A percentile compares a stretch with the other conserved stretches of the same genome.
phyloP scores from a whole-genome alignment of 345 rosid genomes.

The Arabidopsis suecica region DNA sequence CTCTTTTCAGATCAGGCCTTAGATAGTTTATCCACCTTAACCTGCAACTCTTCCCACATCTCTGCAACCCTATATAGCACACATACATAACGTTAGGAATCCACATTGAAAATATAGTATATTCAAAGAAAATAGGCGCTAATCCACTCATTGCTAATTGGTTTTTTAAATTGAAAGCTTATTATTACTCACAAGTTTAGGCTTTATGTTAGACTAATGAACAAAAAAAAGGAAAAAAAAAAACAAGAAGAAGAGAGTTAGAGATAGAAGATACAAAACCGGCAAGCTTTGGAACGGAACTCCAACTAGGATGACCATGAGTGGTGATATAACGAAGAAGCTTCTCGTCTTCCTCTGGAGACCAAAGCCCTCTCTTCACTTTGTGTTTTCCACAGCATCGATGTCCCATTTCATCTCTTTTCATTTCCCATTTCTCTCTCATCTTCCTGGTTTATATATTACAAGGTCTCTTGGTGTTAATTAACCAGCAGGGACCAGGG shows the following conservation, averaged over 20 bases:
- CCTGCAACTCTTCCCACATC: constrained; percentile 73
- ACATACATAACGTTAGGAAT: background rate
- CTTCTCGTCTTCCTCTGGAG: constrained; percentile 80
- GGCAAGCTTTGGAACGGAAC: constrained; percentile 78
- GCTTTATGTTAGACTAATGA: background rate
- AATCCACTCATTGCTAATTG: background rate
- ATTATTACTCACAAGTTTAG: background rate
- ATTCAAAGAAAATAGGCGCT: background rate
- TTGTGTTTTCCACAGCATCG: constrained; percentile 76
- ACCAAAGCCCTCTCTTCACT: constrained; percentile 80
- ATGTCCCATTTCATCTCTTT: constrained; percentile 61
- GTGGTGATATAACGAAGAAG: constrained; percentile 62
- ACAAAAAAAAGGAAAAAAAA: background rate
- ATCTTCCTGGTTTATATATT: constrained; percentile 36
- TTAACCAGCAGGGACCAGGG: constrained; percentile 12
- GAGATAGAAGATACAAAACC: constrained; percentile 44
- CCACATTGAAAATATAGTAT: background rate
- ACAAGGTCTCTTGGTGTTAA: constrained; percentile 31
- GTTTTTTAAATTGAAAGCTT: background rate
- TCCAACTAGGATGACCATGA: constrained; percentile 80
- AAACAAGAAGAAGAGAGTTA: background rate
- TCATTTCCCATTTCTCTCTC: constrained; percentile 32
- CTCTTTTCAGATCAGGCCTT: constrained; percentile 61
- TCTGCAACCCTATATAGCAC: constrained; percentile 51
- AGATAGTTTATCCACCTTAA: constrained; percentile 71